Conservation (phyloP, 2,329 filamentous ascomycete species). For the Phialophora expanda region DNA sequence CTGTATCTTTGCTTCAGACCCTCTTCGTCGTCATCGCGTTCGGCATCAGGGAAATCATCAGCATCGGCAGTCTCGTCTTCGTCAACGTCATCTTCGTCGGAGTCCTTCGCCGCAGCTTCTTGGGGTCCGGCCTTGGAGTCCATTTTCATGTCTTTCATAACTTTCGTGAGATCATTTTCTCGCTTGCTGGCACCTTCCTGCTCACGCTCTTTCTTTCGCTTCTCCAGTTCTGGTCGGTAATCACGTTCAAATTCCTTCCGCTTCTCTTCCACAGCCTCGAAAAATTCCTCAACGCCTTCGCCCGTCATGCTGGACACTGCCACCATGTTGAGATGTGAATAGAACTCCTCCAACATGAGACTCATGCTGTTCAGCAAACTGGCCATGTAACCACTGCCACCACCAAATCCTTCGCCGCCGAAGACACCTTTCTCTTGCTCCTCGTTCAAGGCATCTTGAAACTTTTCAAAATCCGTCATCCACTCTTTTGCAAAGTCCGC, state of each 20-base stretch:
- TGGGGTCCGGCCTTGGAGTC: conserved; percentile 40
- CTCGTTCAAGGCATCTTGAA: conserved; percentile 79
- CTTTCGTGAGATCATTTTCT: conserved; percentile 82
- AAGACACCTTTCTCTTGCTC: conserved; percentile 81
- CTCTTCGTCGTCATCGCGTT: conserved; percentile 66
- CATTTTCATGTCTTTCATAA: conserved; percentile 91
- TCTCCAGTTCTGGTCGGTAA: conserved; percentile 90
- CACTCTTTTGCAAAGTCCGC: conserved; percentile 92
- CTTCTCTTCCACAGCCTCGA: conserved; percentile 85
- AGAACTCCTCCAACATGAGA: conserved; percentile 95
- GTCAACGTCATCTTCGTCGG: conserved; percentile 55
- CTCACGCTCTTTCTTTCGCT: conserved; percentile 74
- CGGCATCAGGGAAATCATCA: conserved; percentile 58
- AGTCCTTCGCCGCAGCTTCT: conserved; percentile 53
- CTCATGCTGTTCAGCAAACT: conserved; percentile 97
- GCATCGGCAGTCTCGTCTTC: conserved; percentile 44
- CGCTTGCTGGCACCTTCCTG: conserved; percentile 72
- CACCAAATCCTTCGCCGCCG: conserved; percentile 72
- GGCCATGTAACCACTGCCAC: conserved; percentile 93
- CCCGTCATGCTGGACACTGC: conserved; percentile 93
- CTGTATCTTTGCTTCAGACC: conserved; percentile 78
- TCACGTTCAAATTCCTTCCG: conserved; percentile 84
- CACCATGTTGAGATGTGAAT: conserved; percentile 89
- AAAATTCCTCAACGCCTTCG: conserved; percentile 90
- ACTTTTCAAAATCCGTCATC: conserved; percentile 99